Conservation (phyloP, 73 alveolate genomes). For the Paramecium pentaurelia region DNA sequence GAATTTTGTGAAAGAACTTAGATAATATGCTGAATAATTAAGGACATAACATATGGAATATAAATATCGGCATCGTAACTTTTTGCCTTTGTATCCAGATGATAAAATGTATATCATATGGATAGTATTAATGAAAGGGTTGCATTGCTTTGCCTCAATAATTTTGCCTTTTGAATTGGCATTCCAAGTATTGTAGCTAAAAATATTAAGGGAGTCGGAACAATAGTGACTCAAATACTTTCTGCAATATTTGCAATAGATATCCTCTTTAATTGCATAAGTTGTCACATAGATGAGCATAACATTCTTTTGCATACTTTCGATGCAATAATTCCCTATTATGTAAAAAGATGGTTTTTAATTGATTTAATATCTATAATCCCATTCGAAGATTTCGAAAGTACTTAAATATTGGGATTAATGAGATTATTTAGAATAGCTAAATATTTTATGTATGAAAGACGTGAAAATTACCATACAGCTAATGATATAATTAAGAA, state of each 20-base stretch:
- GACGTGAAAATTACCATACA: neutral
- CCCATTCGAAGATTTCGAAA: neutral
- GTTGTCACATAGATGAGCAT: constrained; percentile 28
- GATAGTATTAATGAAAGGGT: neutral
- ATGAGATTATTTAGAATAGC: neutral
- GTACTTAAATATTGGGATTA: neutral
- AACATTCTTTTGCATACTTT: neutral
- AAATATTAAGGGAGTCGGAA: neutral
- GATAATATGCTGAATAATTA: neutral
- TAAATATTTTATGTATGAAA: neutral
- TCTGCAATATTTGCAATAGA: neutral
- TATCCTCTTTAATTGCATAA: neutral
- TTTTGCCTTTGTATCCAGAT: constrained; percentile 29
- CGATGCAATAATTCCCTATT: neutral
- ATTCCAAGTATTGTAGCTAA: neutral
- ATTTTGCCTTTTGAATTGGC: neutral
- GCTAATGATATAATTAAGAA: neutral
- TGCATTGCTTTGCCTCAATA: neutral
- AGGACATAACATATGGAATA: neutral
- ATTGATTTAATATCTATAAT: constrained; percentile 10
- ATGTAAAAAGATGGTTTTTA: constrained; percentile 43
- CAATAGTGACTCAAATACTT: neutral
- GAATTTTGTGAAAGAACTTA: neutral
- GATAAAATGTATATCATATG: neutral
- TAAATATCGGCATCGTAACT: neutral